Conservation (phyloP, 1,139 yeast genomes). For the Candida albicans region DNA sequence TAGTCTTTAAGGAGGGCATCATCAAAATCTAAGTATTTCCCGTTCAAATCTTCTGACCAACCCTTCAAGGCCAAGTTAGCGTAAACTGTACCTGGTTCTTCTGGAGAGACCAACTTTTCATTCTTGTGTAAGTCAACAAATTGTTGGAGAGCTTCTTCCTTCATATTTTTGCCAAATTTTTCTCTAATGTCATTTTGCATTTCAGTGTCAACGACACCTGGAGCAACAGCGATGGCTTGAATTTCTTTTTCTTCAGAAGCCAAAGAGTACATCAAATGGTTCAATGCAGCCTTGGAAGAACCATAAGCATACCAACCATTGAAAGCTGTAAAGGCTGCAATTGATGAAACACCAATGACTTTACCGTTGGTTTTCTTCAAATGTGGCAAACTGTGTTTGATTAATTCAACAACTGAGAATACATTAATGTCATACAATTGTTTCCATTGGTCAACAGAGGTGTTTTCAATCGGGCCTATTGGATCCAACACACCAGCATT, state of each 20-base stretch:
- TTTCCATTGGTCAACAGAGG: constrained; percentile 60
- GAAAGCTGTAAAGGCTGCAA: constrained; percentile 67
- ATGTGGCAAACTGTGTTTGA: constrained; percentile 57
- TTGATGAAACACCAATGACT: constrained; percentile 78
- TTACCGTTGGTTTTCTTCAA: constrained; percentile 59
- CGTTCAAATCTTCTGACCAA: constrained; percentile 55
- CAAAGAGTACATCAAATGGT: constrained; percentile 66
- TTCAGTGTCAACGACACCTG: constrained; percentile 87
- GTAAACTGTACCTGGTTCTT: constrained; percentile 67
- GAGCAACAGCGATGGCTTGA: constrained; percentile 71
- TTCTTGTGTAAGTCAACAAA: constrained; percentile 60
- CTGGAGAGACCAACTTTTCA: constrained; percentile 59
- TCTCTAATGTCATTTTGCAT: constrained; percentile 84
- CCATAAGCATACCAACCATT: constrained; percentile 91
- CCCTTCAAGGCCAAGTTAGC: constrained; percentile 65
- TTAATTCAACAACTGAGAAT: constrained; percentile 70
- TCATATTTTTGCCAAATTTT: constrained; percentile 55
- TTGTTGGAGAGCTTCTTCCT: constrained; percentile 50
- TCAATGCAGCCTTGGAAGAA: constrained; percentile 83
- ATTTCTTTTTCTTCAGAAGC: constrained; percentile 66
- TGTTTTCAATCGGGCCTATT: constrained; percentile 55
- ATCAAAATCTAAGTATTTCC: constrained; percentile 62
- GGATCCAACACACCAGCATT: constrained; percentile 92
- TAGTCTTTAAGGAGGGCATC: constrained; percentile 32
- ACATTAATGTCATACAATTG: constrained; percentile 71